Base-by-base conservation (phyloP, 768 basidiomycete species). In the Mycena filopes region DNA sequence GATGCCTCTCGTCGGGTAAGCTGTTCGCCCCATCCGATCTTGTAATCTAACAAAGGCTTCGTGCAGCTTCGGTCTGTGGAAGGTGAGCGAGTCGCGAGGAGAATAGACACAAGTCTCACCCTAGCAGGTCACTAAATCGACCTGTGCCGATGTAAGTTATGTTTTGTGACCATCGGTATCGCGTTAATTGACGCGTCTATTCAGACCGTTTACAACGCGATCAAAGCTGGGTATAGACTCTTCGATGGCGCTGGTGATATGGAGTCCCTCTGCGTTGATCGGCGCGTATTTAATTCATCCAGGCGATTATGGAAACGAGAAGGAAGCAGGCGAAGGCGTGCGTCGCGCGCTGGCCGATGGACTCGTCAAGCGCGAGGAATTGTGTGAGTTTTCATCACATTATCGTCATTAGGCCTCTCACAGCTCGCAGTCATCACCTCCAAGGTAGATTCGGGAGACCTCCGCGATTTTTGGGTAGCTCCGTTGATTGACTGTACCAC, bases 241-340 rank as follows among this genome's bases (percentile, higher is more conserved):
- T 83, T 97, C 59, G 94, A 95, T 60, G 90, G 92, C 65, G 94
- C 94, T 33, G 87, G 88, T 69, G 93, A n/a, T 94, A 79, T 95
- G 95, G 75, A 9, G 21, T 43, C 12, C 10, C 20, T 49, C 45
- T 50, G 16, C 13, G 23, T 33, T 9, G 16, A 31, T 8, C 11
- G 15, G 13, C 33, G 46, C 15, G 23, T 28, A n/a, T 28, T 45
- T 40, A 42, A 33, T 26, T 23, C 21, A 12, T 10, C 16, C 23
- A 66, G 65, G 61, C 26, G 68, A 69, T 56, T 69, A 69, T 21
- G 94, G 92, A 10, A 96, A 97, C 68, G 95, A 97, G 79, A 92
- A 89, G 72, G 89, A 95, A 76, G 90, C 91, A 6, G 56, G 92
- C 2, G 83, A 89, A 71, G 94, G 94, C 67, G 84, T 96, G 61